Evolutionary conservation across 805 yeast genomes (phyloP), one percentile per base, ranked within the genome.

Genomic region (Yarrowia sp.): DNA sequence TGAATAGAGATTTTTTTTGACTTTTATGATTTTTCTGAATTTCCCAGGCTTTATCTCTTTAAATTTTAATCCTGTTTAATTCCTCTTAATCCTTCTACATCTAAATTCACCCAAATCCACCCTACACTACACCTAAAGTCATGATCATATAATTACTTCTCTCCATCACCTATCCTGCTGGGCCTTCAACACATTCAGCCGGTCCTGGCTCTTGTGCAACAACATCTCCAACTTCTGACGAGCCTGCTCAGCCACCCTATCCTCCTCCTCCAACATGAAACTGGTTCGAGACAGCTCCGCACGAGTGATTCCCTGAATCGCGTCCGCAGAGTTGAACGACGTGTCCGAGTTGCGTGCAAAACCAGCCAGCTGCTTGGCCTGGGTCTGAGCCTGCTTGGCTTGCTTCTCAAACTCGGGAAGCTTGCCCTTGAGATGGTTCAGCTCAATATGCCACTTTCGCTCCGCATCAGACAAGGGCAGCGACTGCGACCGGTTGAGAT

Each of bases 401-500:
- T 26, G 61, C 24, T 26, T 35, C 61, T 54, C 35, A 22, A 36
- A 38, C 46, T 54, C 46, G 10, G 44, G 46, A 16, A 54, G 61
- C 35, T 54, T 38, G 46, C 8, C 17, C n/a, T 26, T 36, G 26
- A 80, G 78, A 22, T 76, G 70, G 36, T 72, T 68, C 9, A 83
- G 72, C 68, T 81, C 84, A 33, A 71, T 74, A 65, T 80, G 76
- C 85, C 85, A 83, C 26, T 68, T 71, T 62, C 73, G 72, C 69
- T 83, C 87, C 11, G 76, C 71, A 3, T 71, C 72, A 58, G 79
- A 76, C 33, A 82, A 68, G 0, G 79, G 76, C 24, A 38, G 19
- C 9, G 61, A 54, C 35, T 38, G 44, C 16, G 72, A 62, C 7
- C 76, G 73, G 44, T 67, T 70, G 36, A 72, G 67, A 28, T 71